These are phyloP conservation scores for Phytopythium cucurbitacearum DNA, from an alignment of 352 stramenopile species.

Conservation along the genomic window DNA sequence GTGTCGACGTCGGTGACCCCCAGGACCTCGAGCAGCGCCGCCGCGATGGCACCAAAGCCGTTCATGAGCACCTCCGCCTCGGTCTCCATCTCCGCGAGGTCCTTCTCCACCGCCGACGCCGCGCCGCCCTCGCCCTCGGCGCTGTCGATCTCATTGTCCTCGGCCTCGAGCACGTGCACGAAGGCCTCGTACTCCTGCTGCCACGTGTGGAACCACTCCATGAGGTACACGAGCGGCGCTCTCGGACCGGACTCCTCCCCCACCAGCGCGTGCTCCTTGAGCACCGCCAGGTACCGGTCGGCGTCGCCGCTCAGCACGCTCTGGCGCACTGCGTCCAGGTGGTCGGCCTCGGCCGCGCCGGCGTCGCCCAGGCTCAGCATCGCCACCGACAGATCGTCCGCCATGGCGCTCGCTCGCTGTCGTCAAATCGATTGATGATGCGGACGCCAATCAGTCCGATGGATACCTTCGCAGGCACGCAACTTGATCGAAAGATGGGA, in stretches of 20 bases:
- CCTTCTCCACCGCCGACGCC: conserved; percentile 36
- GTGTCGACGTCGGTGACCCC: conserved; percentile 30
- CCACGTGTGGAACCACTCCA: conserved; percentile 86
- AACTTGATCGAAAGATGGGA: too few species aligned
- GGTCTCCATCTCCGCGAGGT: conserved; percentile 67
- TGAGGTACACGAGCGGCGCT: conserved; percentile 61
- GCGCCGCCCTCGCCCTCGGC: conserved; percentile 18
- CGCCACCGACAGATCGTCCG: conserved; percentile 36
- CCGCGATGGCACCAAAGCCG: conserved; percentile 55
- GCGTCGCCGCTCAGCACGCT: conserved; percentile 54
- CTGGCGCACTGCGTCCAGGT: conserved; percentile 50
- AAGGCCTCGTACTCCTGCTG: conserved; percentile 86
- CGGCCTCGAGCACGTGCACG: conserved; percentile 58
- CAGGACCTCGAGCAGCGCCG: conserved; percentile 43
- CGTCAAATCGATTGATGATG: conserved; percentile 4
- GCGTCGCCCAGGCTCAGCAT: conserved; percentile 36
- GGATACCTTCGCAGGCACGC: too few species aligned
- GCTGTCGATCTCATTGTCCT: conserved; percentile 32
- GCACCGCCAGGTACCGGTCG: conserved; percentile 34
- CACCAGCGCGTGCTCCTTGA: conserved; percentile 19
- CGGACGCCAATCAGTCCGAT: neutral
- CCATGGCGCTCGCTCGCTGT: conserved; percentile 10
- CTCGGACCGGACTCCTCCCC: conserved; percentile 18
- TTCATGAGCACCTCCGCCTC: conserved; percentile 64
- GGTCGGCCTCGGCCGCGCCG: conserved; percentile 26